Conservation (phyloP, 1,284 basidiomycete species). For the Melampsora americana region DNA sequence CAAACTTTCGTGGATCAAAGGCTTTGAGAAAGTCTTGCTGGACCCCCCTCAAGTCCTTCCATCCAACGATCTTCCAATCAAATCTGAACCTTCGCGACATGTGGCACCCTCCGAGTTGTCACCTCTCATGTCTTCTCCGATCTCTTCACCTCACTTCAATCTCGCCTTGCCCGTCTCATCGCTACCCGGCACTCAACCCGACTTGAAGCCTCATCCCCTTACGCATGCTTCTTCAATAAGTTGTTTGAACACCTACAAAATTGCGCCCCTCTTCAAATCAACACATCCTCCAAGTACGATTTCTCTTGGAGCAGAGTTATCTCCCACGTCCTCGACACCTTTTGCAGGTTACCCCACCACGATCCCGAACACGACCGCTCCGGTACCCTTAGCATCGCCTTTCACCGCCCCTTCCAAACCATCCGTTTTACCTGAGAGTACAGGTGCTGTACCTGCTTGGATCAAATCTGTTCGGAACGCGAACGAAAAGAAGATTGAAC, state of each 20-base stretch:
- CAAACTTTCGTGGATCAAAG: no score
- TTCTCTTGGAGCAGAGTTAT: constrained; percentile 8
- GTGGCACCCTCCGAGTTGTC: neutral
- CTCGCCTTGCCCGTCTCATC: neutral
- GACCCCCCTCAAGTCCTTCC: neutral
- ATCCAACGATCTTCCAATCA: constrained; percentile 8
- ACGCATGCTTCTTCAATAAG: constrained; percentile 2
- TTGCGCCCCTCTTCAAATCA: neutral
- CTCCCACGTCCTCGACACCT: constrained; percentile 3
- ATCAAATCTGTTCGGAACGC: constrained; percentile 41
- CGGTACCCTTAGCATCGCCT: neutral
- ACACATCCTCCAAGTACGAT: constrained; percentile 4
- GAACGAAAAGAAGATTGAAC: constrained; percentile 8
- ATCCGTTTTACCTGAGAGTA: constrained; percentile 14
- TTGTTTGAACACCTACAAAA: no score
- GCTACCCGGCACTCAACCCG: neutral
- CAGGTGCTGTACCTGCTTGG: constrained; percentile 33
- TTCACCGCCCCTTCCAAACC: neutral
- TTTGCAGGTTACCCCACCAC: constrained; percentile 12
- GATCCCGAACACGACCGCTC: neutral
- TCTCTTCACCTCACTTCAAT: neutral
- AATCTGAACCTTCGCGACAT: constrained; percentile 1
- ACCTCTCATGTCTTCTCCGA: neutral
- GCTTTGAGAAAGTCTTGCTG: no score
- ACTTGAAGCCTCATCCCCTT: neutral